Conservation (phyloP, 2,329 filamentous ascomycete genomes). For the Immersiporthe knoxdaviesiana region DNA sequence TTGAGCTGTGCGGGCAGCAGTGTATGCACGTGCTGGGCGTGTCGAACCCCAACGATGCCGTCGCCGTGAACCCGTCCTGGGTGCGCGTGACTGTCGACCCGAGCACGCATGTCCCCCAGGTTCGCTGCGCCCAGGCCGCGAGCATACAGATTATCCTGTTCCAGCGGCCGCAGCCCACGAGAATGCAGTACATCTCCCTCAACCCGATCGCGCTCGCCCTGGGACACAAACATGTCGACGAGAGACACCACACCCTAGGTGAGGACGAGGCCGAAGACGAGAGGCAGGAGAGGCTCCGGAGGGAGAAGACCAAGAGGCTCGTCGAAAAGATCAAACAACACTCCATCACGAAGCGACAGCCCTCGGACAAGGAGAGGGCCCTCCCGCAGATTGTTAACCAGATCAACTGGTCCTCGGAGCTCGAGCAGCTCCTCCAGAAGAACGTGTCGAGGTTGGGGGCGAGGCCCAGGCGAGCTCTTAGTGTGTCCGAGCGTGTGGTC, state of each 20-base stretch:
- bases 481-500: constrained; percentile 91
- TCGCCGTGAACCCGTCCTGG: constrained; percentile 68
- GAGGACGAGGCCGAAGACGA: constrained; percentile 75
- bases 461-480: constrained; percentile 80
- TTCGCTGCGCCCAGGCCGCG: constrained; percentile 72
- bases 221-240: constrained; percentile 64
- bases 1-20: constrained; percentile 79
- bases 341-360: constrained; percentile 75
- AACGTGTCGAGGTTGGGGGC: constrained; percentile 86
- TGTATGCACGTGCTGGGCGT: constrained; percentile 86
- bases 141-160: constrained; percentile 89
- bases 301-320: constrained; percentile 66
- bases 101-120: constrained; percentile 63
- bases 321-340: constrained; percentile 88
- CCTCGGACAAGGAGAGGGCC: constrained; percentile 81
- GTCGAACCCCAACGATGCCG: constrained; percentile 65
- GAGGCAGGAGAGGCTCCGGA: constrained; percentile 59
- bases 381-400: constrained; percentile 85
- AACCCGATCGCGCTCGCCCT: constrained; percentile 86
- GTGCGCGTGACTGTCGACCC: constrained; percentile 63
- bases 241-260: constrained; percentile 41
- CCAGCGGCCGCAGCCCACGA: constrained; percentile 78
- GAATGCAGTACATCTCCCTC: constrained; percentile 96
- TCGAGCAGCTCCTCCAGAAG: constrained; percentile 82
- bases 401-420: constrained; percentile 93